phyloP scores from a whole-genome alignment of 169 alveolate genomes.

The Eimeria falciformis region DNA sequence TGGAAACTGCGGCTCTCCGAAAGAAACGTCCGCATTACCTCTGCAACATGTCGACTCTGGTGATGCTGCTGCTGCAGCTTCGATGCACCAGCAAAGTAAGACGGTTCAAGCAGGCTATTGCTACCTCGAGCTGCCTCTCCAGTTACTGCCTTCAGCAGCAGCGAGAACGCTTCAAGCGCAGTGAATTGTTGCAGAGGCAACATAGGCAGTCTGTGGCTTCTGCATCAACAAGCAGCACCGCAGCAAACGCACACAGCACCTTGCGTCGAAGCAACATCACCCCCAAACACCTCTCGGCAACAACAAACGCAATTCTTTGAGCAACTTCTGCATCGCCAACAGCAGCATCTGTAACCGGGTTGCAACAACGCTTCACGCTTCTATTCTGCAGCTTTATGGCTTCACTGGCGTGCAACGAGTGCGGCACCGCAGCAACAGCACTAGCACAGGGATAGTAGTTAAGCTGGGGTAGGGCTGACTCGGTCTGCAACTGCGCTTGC shows the following conservation, averaged over 20 bases:
- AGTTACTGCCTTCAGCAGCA: slow-evolving; percentile 5
- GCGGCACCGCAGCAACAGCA: too few species aligned
- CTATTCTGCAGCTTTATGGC: too few species aligned
- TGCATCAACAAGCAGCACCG: slow-evolving; percentile 14
- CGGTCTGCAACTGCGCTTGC: slow-evolving; percentile 13
- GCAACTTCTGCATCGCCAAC: too few species aligned
- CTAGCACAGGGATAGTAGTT: background rate
- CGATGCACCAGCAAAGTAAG: background rate
- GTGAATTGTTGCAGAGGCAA: slow-evolving; percentile 11
- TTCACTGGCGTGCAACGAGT: too few species aligned
- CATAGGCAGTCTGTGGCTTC: background rate
- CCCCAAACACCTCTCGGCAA: background rate
- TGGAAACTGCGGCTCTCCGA: slow-evolving; percentile 21
- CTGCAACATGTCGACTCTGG: too few species aligned
- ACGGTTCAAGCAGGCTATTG: background rate
- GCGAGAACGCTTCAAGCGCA: background rate
- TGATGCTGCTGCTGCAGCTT: background rate
- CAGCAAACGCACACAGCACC: background rate
- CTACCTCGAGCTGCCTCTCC: background rate
- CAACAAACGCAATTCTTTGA: too few species aligned
- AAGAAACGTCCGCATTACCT: background rate
- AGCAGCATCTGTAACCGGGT: too few species aligned
- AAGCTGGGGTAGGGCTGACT: background rate
- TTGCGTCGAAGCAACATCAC: background rate
- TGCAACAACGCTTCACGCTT: too few species aligned